These are phyloP conservation scores for Beauveria sp. DNA, from an alignment of 2,329 filamentous ascomycete species.

Conservation along the genomic window DNA sequence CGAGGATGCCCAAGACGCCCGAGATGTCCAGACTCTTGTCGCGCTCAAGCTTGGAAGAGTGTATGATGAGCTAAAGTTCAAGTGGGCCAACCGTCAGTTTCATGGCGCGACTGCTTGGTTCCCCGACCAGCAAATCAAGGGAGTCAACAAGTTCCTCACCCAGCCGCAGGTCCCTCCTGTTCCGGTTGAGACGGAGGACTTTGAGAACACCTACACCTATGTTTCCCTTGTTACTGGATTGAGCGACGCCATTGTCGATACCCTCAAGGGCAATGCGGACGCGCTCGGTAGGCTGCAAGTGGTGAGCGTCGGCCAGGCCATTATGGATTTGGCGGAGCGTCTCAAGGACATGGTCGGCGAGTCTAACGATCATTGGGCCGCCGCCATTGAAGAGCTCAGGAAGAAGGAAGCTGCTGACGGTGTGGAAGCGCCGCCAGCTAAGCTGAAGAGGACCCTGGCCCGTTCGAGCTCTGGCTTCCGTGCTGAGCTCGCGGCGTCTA, in stretches of 20 bases:
- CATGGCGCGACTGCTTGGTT: not conserved
- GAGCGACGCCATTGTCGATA: not conserved
- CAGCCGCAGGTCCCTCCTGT: not conserved
- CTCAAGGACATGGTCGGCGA: not conserved
- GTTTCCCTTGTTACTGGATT: not conserved
- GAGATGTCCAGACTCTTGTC: not conserved
- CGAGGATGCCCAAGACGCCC: not conserved
- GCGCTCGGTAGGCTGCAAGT: not conserved
- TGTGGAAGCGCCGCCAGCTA: not conserved
- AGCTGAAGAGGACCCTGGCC: not conserved
- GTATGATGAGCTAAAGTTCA: not conserved
- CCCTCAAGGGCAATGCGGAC: not conserved
- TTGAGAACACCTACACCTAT: not conserved
- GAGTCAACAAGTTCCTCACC: not conserved
- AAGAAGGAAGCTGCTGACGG: not conserved
- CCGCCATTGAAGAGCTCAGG: not conserved
- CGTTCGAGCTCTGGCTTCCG: not conserved
- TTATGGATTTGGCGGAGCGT: not conserved
- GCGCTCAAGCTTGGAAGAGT: not conserved
- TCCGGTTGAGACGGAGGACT: not conserved
- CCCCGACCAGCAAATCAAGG: not conserved
- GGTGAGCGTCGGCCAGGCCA: not conserved
- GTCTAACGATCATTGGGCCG: not conserved
- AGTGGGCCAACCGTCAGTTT: not conserved
- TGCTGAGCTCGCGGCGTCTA: not conserved